Evolutionary conservation across 305 asterid species (phyloP), one percentile per base, ranked within the genome.

Genomic region (Petunia hybrid): DNA sequence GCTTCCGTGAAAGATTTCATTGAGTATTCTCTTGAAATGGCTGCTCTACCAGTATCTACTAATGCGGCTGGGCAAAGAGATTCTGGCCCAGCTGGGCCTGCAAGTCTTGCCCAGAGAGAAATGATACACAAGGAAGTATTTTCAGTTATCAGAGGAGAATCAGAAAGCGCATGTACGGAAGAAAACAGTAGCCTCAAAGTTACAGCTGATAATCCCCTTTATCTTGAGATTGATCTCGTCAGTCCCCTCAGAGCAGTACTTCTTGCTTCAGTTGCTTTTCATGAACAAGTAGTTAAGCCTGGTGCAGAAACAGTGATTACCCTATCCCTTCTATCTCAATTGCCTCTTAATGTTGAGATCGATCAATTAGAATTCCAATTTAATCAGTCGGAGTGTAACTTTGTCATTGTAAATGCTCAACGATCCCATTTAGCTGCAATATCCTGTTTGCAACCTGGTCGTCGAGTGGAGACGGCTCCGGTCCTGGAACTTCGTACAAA

Each of bases 361-460:
- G 99, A 96, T 88, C 99, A 94, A 89, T 86, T 96, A 86, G 99
- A 96, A 91, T 93, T 96, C 86, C 99, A 93, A 82, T 96, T 96
- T 81, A 96, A 96, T 86, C 98, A 96, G 84, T 88, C 98, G 0
- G 98, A 96, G 73, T 94, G 97, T 82, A 94, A 93, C 87, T 92
- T 96, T 89, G 90, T 90, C 81, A 88, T 96, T 86, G 88, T 90
- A 48, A 96, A 93, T 89, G 93, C 90, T 86, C 95, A 89, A 90
- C 92, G 94, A 89, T 91, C 96, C 80, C 87, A 89, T 66, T 81
- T 83, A 85, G 91, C 96, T 89, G 89, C 94, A 79, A 82, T 88
- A 67, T 87, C 93, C 80, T 82, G 88, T 83, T 87, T 91, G 85
- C 98, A 92, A 83, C 91, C 93, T 81, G 95, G 96, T 84, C 96